Evolutionary conservation across 306 rosid genomes (phyloP).

Genomic region (Luffa aegyptiaca): DNA sequence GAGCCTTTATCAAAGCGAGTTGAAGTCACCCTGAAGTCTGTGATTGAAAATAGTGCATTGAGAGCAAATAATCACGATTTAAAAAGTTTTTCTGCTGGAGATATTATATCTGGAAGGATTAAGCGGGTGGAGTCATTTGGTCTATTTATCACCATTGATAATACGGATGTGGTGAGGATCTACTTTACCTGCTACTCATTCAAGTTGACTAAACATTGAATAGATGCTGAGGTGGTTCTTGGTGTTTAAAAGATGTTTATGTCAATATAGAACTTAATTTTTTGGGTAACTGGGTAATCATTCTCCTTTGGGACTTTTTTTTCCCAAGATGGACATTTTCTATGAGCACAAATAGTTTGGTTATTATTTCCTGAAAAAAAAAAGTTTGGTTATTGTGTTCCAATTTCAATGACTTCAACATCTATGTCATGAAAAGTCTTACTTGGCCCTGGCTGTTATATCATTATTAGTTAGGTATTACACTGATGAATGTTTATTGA

Average conservation of each 20-base stretch:
- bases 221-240: not conserved
- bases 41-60: constrained; percentile 18
- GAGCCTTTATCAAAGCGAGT: constrained; percentile 83
- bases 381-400: not conserved
- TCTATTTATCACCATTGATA: constrained; percentile 66
- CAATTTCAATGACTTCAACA: not conserved
- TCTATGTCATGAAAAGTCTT: not conserved
- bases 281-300: not conserved
- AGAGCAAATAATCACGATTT: constrained; percentile 36
- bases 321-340: not conserved
- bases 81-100: constrained; percentile 55
- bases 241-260: not conserved
- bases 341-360: not conserved
- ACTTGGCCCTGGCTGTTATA: not conserved
- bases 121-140: constrained; percentile 84
- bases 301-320: not conserved
- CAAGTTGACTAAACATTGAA: not conserved
- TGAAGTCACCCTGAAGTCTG: constrained; percentile 71
- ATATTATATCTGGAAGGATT: constrained; percentile 59
- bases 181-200: not conserved
- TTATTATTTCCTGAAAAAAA: not conserved
- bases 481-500: not conserved
- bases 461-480: not conserved
- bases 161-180: constrained; percentile 47
- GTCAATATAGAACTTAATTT: not conserved